Conservation (phyloP, 1,139 yeast species). For the Casaregolazyma suthepensis region DNA sequence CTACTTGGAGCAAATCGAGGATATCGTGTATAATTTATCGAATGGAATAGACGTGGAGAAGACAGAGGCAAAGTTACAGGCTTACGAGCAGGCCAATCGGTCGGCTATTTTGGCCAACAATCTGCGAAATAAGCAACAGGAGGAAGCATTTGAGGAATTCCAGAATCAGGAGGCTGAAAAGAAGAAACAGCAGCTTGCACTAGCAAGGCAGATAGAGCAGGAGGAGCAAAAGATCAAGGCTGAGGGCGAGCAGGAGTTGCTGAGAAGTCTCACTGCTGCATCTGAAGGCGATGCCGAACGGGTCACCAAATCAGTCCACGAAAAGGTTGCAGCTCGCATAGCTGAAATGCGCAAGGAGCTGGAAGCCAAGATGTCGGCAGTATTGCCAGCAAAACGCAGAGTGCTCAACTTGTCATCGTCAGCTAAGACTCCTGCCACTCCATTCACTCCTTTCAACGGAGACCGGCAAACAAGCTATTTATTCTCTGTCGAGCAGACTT, state of each 20-base stretch:
- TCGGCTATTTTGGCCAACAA: slow-evolving; percentile 72
- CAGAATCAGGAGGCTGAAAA: slow-evolving; percentile 65
- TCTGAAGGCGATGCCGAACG: slow-evolving; percentile 42
- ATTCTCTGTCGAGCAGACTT: slow-evolving; percentile 42
- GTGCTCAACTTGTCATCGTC: slow-evolving; percentile 14
- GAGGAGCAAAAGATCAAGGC: slow-evolving; percentile 37
- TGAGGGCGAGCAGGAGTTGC: slow-evolving; percentile 62
- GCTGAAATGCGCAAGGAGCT: slow-evolving; percentile 61
- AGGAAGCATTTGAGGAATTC: slow-evolving; percentile 61
- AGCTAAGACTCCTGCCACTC: slow-evolving; percentile 46
- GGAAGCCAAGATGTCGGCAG: slow-evolving; percentile 48
- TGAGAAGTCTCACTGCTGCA: slow-evolving; percentile 53
- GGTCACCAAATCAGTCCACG: slow-evolving; percentile 49
- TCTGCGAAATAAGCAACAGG: slow-evolving; percentile 60
- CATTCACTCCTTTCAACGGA: slow-evolving; percentile 93
- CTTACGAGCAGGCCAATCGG: slow-evolving; percentile 72
- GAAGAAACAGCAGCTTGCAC: slow-evolving; percentile 35
- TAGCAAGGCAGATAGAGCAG: slow-evolving; percentile 31
- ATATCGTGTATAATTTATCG: slow-evolving; percentile 67
- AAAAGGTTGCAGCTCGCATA: slow-evolving; percentile 61
- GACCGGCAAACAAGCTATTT: slow-evolving; percentile 59
- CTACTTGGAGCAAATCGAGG: slow-evolving; percentile 80
- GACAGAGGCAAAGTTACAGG: slow-evolving; percentile 61
- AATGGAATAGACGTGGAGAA: slow-evolving; percentile 63
- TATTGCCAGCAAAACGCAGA: slow-evolving; percentile 1